Base-by-base conservation (phyloP, 768 basidiomycete genomes). In the Dictyophora rubrovolvata region DNA sequence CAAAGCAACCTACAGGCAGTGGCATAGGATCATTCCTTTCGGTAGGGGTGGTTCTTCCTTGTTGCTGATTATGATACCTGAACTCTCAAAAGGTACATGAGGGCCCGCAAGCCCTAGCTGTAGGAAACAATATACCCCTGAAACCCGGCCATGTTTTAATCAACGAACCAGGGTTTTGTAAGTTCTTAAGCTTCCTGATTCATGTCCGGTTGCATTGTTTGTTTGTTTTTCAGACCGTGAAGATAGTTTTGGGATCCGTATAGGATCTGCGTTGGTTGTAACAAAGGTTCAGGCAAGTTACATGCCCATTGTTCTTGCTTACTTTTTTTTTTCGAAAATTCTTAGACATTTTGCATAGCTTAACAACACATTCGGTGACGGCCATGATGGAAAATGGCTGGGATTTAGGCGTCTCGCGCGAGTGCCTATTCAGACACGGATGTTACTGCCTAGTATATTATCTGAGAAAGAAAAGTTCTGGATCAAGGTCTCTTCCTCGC, bases 131-230 rank as follows among this genome's bases (percentile, higher is more conserved):
- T 37, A 77, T 84, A 33, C 80, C 89, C 1, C 78, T 97, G 33
- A 76, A 79, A 21, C 83, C 84, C n/a, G 95, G 95, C 11, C 85
- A 96, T 70, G 84, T 94, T 65, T 84, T 94, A 60, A 93, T 93
- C 50, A 94, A 96, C 66, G 93, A 96, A 72, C 94, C 93, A 48
- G 93, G 93, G 0, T 94, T 84, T 72, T 94, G 87, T 90, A 68
- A 69, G 87, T 79, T 10, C 47, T 55, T n/a, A 33, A 60, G 60
- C 22, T 17, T 33, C 49, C 53, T 64, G 36, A 59, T 65, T 64
- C 37, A 65, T 50, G 53, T 59, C 56, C 51, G 53, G 47, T 62
- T 55, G 50, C 61, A 65, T 62, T 65, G 58, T 10, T 46, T 53
- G 20, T 47, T 5, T 61, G 35, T 28, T 63, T 53, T 55, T 53